These are phyloP conservation scores for Venturia aucupariae DNA, from an alignment of 2,329 filamentous ascomycete genomes.

Conservation along the genomic window DNA sequence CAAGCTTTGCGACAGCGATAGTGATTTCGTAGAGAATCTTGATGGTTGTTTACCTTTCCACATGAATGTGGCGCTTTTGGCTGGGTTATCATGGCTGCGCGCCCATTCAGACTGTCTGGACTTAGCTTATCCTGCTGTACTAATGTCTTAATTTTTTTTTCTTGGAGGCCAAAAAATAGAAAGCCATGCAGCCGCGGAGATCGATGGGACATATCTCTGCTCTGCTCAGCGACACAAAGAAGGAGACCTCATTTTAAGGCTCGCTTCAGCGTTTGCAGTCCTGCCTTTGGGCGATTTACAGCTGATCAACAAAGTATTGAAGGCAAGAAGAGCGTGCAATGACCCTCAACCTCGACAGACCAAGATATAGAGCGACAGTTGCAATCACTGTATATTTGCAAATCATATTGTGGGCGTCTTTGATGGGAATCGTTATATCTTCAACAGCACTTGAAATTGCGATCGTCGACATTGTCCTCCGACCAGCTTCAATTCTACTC, in stretches of 20 bases:
- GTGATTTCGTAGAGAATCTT: background rate
- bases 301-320: background rate
- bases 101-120: background rate
- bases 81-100: background rate
- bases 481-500: slow-evolving; percentile 26
- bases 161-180: background rate
- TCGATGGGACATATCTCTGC: background rate
- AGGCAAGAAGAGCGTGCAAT: background rate
- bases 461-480: slow-evolving; percentile 22
- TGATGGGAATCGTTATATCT: slow-evolving; percentile 22
- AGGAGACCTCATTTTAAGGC: background rate
- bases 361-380: background rate
- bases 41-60: background rate
- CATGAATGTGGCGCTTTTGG: background rate
- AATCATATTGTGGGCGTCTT: slow-evolving; percentile 26
- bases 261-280: too few relatives aligned
- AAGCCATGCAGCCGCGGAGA: background rate
- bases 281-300: too few relatives aligned
- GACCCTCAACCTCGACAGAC: background rate
- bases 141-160: background rate
- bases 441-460: slow-evolving; percentile 24
- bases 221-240: background rate
- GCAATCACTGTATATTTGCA: slow-evolving; percentile 24
- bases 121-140: background rate
- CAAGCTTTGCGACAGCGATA: background rate